These are phyloP conservation scores for Royoungia palumana DNA, from an alignment of 768 basidiomycete genomes.

Conservation along the genomic window DNA sequence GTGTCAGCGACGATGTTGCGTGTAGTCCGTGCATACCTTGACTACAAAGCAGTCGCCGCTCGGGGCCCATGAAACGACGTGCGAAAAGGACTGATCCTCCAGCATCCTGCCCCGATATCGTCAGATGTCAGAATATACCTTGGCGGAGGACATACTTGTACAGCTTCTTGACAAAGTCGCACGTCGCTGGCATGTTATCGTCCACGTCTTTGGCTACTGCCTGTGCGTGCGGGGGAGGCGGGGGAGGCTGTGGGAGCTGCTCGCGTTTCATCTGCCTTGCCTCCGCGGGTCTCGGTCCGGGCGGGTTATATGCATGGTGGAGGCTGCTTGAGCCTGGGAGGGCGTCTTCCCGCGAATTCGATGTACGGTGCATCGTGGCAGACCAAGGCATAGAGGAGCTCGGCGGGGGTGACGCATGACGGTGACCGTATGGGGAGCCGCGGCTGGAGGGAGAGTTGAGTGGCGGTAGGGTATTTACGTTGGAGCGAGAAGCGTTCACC, in stretches of 20 bases:
- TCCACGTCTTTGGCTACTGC: constrained; percentile 42
- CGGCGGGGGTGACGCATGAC: constrained; percentile 29
- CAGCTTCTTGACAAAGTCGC: constrained; percentile 92
- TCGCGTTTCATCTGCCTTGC: constrained; percentile 30
- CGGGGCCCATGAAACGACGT: constrained; percentile 81
- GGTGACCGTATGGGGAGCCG: constrained; percentile 22
- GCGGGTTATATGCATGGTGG: constrained; percentile 24
- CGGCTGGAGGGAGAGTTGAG: constrained; percentile 31
- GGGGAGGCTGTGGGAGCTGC: constrained; percentile 24
- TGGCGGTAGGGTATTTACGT: constrained; percentile 41
- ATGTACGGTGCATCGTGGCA: constrained; percentile 34
- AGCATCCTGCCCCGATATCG: constrained; percentile 64
- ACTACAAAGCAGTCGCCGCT: constrained; percentile 88
- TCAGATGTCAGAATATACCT: neutral
- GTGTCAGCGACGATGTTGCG: constrained; percentile 3
- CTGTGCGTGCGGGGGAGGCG: constrained; percentile 16
- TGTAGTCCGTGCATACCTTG: constrained; percentile 43
- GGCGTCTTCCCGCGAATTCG: constrained; percentile 42
- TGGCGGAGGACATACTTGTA: constrained; percentile 61
- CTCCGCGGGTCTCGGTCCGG: constrained; percentile 18
- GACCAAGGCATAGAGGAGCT: constrained; percentile 25
- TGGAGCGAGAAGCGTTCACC: constrained; percentile 33
- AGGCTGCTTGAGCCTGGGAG: constrained; percentile 25
- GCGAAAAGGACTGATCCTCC: constrained; percentile 68
- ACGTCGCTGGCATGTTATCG: constrained; percentile 81